A percentile compares a stretch with the other conserved stretches of the same genome.
phyloP scores from a whole-genome alignment of 2,329 filamentous ascomycete genomes.

The Exserohilum rostratum region DNA sequence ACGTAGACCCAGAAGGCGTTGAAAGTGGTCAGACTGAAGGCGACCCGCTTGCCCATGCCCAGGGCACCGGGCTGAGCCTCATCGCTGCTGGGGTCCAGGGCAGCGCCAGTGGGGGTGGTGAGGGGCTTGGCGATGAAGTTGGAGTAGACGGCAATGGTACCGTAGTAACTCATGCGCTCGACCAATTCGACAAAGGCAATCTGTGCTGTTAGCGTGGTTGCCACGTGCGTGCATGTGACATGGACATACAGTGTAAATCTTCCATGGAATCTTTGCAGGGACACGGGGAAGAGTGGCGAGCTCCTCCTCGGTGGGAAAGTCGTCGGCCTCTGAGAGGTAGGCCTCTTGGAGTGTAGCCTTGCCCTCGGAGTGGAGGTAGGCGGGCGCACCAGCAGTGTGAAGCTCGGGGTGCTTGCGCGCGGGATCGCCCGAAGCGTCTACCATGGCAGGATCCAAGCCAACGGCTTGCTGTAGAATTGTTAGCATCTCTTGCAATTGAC shows the following conservation, averaged over 20 bases:
- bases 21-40: conserved; percentile 59
- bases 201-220: conserved; percentile 6
- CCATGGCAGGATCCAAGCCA: conserved; percentile 42
- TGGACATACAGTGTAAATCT: conserved; percentile 28
- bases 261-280: conserved; percentile 43
- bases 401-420: conserved; percentile 39
- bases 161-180: conserved; percentile 50
- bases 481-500: conserved; percentile 1
- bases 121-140: conserved; percentile 47
- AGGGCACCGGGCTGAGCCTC: conserved; percentile 57
- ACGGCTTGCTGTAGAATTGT: conserved; percentile 30
- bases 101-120: conserved; percentile 38
- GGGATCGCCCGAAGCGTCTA: conserved; percentile 44
- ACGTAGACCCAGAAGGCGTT: conserved; percentile 64
- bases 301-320: conserved; percentile 45
- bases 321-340: conserved; percentile 33
- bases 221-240: background rate
- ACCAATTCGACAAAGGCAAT: conserved; percentile 48
- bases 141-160: conserved; percentile 45
- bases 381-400: conserved; percentile 30
- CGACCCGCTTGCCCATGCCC: conserved; percentile 60
- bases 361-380: conserved; percentile 42
- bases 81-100: conserved; percentile 30
- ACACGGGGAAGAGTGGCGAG: conserved; percentile 45
- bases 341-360: conserved; percentile 46